A percentile compares a stretch with the other conserved stretches of the same genome.
These are phyloP conservation scores for Phytopythium chamaehyphon DNA, from an alignment of 352 stramenopile species.

Conservation along the genomic window DNA sequence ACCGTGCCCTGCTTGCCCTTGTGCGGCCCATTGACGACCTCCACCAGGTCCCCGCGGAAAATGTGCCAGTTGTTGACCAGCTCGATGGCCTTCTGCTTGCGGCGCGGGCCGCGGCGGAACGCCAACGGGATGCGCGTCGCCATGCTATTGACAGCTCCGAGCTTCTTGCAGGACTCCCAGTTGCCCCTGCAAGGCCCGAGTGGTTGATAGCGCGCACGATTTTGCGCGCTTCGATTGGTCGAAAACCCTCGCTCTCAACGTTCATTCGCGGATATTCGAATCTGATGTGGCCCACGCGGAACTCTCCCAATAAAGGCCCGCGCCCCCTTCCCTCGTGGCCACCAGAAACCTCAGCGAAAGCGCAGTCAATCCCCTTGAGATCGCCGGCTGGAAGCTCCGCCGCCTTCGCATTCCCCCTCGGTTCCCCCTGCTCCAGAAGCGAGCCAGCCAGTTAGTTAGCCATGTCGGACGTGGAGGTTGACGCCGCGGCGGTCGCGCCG, in stretches of 20 bases:
- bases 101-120: constrained; percentile 70
- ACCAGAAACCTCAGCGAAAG: constrained; percentile 38
- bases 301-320: too few relatives aligned
- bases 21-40: constrained; percentile 78
- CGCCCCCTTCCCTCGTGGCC: constrained; percentile 11
- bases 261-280: too few relatives aligned
- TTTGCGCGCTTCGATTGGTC: too few relatives aligned
- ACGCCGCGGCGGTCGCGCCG: background rate
- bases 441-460: background rate
- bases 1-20: constrained; percentile 80
- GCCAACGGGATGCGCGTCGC: constrained; percentile 70
- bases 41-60: constrained; percentile 69
- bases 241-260: too few relatives aligned
- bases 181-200: background rate
- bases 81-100: constrained; percentile 77
- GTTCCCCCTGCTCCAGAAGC: background rate
- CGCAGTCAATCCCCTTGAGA: constrained; percentile 11
- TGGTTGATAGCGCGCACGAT: background rate
- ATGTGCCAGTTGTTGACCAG: constrained; percentile 82
- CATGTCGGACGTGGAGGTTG: constrained; percentile 59
- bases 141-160: constrained; percentile 40
- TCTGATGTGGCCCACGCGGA: too few relatives aligned
- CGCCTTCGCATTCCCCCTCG: background rate
- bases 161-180: constrained; percentile 5
- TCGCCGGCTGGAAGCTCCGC: background rate